A percentile compares a stretch with the other conserved stretches of the same genome.
Conservation (phyloP, 2,329 filamentous ascomycete species). For the Aureobasidium sp. region DNA sequence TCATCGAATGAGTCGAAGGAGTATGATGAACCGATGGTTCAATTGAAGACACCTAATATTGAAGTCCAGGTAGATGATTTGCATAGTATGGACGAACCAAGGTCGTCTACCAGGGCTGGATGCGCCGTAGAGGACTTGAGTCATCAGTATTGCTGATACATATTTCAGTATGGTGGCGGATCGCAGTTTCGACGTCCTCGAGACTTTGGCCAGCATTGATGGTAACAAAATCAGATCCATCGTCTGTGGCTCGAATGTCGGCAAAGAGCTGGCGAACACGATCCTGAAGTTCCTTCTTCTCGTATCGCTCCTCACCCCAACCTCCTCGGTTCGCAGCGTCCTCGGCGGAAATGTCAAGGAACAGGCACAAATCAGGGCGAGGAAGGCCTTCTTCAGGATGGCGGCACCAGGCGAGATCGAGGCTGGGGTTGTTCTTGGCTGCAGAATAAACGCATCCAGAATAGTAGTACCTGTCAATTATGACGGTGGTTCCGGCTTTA, state of each 20-base stretch:
- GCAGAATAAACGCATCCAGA: constrained; percentile 89
- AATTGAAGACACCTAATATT: too few relatives aligned
- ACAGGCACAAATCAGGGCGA: constrained; percentile 77
- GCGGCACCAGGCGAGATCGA: constrained; percentile 72
- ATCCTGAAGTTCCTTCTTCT: constrained; percentile 72
- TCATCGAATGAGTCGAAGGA: constrained; percentile 20
- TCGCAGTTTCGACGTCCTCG: constrained; percentile 40
- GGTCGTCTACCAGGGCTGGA: constrained; percentile 9
- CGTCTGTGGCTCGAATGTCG: constrained; percentile 38
- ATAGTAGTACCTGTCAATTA: constrained; percentile 93
- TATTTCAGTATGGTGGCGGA: constrained; percentile 19
- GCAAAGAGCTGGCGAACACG: constrained; percentile 68
- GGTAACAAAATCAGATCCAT: constrained; percentile 42
- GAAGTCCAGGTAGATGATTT: too few relatives aligned
- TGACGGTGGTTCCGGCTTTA: constrained; percentile 59
- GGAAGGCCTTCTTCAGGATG: constrained; percentile 79
- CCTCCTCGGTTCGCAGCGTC: constrained; percentile 70
- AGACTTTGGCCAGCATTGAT: constrained; percentile 47
- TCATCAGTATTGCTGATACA: constrained; percentile 12
- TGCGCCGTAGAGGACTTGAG: constrained; percentile 1
- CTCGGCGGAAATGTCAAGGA: constrained; percentile 70
- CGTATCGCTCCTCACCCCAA: constrained; percentile 83
- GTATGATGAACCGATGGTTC: too few relatives aligned
- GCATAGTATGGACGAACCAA: not conserved
- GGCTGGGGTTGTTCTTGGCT: constrained; percentile 65